Base-by-base conservation (phyloP, 2,329 filamentous ascomycete species). In the Ophiostoma perfectum region DNA sequence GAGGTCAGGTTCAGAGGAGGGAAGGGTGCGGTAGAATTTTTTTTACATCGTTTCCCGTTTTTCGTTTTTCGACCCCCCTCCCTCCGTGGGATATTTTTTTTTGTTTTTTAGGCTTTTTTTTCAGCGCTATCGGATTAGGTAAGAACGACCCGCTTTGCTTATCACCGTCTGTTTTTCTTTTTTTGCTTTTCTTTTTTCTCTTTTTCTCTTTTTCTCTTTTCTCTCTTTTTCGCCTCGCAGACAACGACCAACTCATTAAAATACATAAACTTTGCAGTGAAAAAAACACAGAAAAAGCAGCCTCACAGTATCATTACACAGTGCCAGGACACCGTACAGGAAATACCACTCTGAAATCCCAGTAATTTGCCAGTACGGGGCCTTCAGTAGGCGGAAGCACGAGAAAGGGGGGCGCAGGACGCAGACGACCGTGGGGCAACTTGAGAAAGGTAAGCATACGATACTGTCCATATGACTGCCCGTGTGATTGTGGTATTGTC, bases 71-170 rank as follows among this genome's bases (percentile, higher is more conserved):
- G 27, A 27, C 27, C 27, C 27, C 27, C 27, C 27, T 27, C 64
- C 41, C 41, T 45, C 41, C 16, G 63, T 64, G 63, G 63, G 63
- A 64, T 42, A 36, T 64, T 64, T 42, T 63, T 44, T 63, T 63
- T 47, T 14, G 5, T 38, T 47, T 47, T 65, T 47, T 44, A n/a
- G 18, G 5, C 6, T 7, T 42, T 18, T 41, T 63, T 63, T 64
- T 47, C 63, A 36, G 63, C 63, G 18, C 63, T 44, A 64, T 64
- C 63, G 41, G 63, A 27, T 47, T 36, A 47, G 4, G 63, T 64
- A 63, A 63, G 60, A 9, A n/a, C 9, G 9, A 38, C 60, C 41
- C 58, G 16, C 16, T 14, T 63, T 42, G 14, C 12, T 47, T 49
- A 18, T 65, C 44, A 44, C 27, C 11, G 49, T 55, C 58, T 62